phyloP scores from a whole-genome alignment of 2,329 filamentous ascomycete genomes.

The Trichoderma harzianum region DNA sequence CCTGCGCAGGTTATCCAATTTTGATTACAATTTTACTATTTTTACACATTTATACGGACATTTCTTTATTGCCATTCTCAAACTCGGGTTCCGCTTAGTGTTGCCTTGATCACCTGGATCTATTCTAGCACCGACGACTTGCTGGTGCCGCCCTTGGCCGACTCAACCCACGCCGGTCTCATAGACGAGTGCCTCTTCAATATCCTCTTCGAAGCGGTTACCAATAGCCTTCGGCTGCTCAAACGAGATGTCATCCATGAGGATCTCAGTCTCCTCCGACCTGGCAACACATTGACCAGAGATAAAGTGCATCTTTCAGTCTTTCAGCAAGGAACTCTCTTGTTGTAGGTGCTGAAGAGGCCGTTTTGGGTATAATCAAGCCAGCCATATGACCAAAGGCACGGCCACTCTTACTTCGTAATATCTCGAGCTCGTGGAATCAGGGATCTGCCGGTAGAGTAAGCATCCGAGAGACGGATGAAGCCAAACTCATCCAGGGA shows the following conservation, averaged over 20 bases:
- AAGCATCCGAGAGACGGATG: conserved; percentile 72
- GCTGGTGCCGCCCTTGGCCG: conserved; percentile 69
- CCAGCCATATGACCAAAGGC: neutral
- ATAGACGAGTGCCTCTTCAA: conserved; percentile 71
- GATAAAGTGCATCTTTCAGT: conserved; percentile 76
- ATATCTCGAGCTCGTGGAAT: neutral
- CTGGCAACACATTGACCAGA: conserved; percentile 58
- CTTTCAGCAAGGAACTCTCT: conserved; percentile 67
- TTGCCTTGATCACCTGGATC: conserved; percentile 48
- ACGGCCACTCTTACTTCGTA: neutral
- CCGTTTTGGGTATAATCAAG: neutral
- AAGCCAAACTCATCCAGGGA: conserved; percentile 73
- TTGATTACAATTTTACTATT: neutral
- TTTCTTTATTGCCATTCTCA: neutral
- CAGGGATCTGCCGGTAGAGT: conserved; percentile 39
- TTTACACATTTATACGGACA: neutral
- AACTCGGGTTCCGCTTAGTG: conserved; percentile 4
- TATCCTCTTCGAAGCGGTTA: conserved; percentile 65
- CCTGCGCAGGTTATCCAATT: neutral
- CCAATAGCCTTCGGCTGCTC: conserved; percentile 66
- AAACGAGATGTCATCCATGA: conserved; percentile 67
- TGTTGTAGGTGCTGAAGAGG: neutral
- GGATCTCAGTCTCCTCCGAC: conserved; percentile 44
- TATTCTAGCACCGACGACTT: conserved; percentile 63
- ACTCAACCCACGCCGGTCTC: conserved; percentile 81